phyloP scores from a whole-genome alignment of 108 stramenopile species.

The Epipyxis sp. region DNA sequence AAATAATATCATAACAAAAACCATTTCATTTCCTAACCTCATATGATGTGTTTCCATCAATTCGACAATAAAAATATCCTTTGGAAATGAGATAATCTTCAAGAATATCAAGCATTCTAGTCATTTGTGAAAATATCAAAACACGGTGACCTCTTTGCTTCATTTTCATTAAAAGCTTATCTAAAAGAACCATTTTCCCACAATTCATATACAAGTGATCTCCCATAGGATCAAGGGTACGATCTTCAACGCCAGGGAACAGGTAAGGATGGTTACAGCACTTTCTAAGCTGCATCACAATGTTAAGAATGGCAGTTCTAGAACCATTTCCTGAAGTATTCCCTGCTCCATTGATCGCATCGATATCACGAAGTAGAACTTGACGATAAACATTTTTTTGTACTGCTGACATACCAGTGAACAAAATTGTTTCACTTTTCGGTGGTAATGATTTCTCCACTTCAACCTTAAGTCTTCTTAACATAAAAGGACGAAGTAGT shows the following conservation, averaged over 20 bases:
- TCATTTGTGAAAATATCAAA: conserved; percentile 97
- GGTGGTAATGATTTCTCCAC: conserved; percentile 91
- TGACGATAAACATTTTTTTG: conserved; percentile 78
- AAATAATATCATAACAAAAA: too few relatives aligned
- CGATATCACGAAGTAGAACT: conserved; percentile 63
- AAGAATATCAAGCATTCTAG: conserved; percentile 75
- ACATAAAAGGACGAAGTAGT: conserved; percentile 84
- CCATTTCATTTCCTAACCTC: conserved; percentile 52
- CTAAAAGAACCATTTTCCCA: conserved; percentile 76
- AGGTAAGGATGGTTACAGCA: conserved; percentile 98
- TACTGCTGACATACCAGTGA: conserved; percentile 56
- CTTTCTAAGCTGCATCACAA: conserved; percentile 99
- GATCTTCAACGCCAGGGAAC: conserved; percentile 89
- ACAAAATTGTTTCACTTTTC: conserved; percentile 90
- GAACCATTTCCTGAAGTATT: conserved; percentile 66
- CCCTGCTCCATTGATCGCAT: conserved; percentile 58
- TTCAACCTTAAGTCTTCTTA: conserved; percentile 81
- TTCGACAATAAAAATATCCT: conserved; percentile 83
- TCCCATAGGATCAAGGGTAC: conserved; percentile 43
- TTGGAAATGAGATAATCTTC: conserved; percentile 72
- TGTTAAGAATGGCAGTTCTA: conserved; percentile 64
- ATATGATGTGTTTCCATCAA: conserved; percentile 92
- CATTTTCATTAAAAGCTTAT: conserved; percentile 77
- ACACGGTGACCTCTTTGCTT: conserved; percentile 81
- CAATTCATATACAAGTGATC: conserved; percentile 68